Conservation (phyloP, 2,329 filamentous ascomycete species). For the Sphaerostilbella broomeana region DNA sequence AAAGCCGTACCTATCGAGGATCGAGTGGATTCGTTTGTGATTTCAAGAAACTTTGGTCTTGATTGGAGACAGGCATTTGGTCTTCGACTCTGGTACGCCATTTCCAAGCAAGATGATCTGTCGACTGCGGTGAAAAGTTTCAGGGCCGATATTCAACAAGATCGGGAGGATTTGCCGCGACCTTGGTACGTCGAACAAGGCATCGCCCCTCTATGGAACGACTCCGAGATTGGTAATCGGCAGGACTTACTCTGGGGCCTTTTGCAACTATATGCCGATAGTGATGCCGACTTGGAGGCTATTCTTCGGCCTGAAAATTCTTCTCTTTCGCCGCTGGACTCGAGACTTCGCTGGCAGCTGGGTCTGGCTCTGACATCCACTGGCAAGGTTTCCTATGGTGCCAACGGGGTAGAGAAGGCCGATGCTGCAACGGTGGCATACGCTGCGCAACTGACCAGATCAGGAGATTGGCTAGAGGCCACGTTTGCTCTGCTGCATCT, state of each 20-base stretch:
- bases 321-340: slow-evolving; percentile 66
- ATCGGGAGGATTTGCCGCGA: slow-evolving; percentile 64
- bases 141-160: slow-evolving; percentile 63
- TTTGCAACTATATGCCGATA: slow-evolving; percentile 69
- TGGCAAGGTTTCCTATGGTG: slow-evolving; percentile 46
- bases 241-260: slow-evolving; percentile 85
- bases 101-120: slow-evolving; percentile 60
- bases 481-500: slow-evolving; percentile 74
- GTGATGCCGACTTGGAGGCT: slow-evolving; percentile 54
- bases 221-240: slow-evolving; percentile 49
- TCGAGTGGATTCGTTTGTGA: slow-evolving; percentile 68
- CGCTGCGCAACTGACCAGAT: slow-evolving; percentile 54
- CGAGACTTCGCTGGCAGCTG: slow-evolving; percentile 78
- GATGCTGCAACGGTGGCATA: slow-evolving; percentile 63
- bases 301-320: slow-evolving; percentile 71
- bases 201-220: slow-evolving; percentile 53
- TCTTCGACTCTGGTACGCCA: slow-evolving; percentile 83
- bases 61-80: slow-evolving; percentile 95
- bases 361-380: slow-evolving; percentile 56
- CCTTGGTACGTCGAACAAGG: slow-evolving; percentile 63
- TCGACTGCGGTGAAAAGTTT: slow-evolving; percentile 68
- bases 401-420: slow-evolving; percentile 51
- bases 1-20: slow-evolving; percentile 70
- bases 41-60: slow-evolving; percentile 76
- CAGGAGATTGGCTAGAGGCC: slow-evolving; percentile 62